These are phyloP conservation scores for Monosporascus sp. DNA, from an alignment of 2,329 filamentous ascomycete genomes.

Conservation along the genomic window DNA sequence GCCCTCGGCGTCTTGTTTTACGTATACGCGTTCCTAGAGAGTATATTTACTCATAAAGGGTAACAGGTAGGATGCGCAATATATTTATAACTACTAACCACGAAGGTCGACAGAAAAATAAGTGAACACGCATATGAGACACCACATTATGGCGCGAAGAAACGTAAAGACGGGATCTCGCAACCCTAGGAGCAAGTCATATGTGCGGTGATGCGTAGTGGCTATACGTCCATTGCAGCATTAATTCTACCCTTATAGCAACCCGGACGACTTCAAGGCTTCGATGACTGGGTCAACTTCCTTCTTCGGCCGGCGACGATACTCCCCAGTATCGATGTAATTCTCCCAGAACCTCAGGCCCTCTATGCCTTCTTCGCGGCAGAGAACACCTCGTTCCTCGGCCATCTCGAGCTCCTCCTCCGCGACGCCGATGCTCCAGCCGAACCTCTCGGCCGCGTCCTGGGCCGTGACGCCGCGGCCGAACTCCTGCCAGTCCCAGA, in stretches of 20 bases:
- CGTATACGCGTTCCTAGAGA: no score
- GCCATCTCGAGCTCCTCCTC: slow-evolving; percentile 96
- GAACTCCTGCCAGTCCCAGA: slow-evolving; percentile 73
- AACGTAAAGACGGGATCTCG: no score
- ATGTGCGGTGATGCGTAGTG: no score
- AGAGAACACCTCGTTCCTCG: slow-evolving; percentile 81
- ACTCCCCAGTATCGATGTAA: slow-evolving; percentile 46
- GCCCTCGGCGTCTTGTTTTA: no score
- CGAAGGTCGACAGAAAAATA: no score
- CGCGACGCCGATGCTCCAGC: slow-evolving; percentile 95
- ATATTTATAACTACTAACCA: no score
- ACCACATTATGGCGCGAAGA: no score
- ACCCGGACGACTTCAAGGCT: slow-evolving; percentile 31
- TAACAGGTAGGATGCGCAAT: no score
- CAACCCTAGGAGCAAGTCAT: no score
- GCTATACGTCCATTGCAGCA: no score
- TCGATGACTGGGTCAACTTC: slow-evolving; percentile 37
- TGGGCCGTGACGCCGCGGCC: slow-evolving; percentile 85
- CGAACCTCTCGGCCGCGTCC: slow-evolving; percentile 82
- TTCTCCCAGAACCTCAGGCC: slow-evolving; percentile 94
- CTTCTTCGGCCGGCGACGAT: slow-evolving; percentile 23
- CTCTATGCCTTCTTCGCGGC: slow-evolving; percentile 86
- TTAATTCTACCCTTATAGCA: slow-evolving; percentile 7
- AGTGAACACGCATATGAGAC: no score
- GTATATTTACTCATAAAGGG: no score